Base-by-base conservation (phyloP, 2,329 filamentous ascomycete species). In the Xylariaceae sp. region DNA sequence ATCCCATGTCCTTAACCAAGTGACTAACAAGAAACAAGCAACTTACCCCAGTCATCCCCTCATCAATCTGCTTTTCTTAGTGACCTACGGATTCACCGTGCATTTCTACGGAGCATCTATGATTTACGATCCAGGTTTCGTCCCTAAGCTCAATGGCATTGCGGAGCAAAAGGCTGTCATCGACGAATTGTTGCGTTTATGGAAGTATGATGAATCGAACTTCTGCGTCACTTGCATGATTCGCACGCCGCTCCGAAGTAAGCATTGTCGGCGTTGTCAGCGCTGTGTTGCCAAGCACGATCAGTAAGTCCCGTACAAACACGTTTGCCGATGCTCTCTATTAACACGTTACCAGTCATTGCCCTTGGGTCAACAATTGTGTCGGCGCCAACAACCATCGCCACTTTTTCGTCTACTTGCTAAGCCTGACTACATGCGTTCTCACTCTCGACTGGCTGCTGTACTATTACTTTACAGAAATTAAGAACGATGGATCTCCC, bases 181-280 rank as follows among this genome's bases (percentile, higher is more conserved):
- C 66, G 89, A 95, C 64, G 90, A 96, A 66, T 82, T 99, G 6
- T 82, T 99, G 63, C 82, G 85, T 59, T 73, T 86, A 65, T 94
- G 91, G 86, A 94, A 91, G 70, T 99, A 93, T 73, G 92, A 99
- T 71, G 93, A 97, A 71, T 80, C 87, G 62, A 93, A 96, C 73
- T 99, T 97, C 70, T 99, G 94, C 73, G 87, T 95, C 34, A 85
- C 85, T 52, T 99, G 94, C 77, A 96, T 97, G 92, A 90, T 96
- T 67, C 85, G 93, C 56, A 93, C 89, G 66, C 94, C 94, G 2
- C 77, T 99, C 62, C 85, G 94, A 65, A 96, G 92, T 77, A 99
- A 97, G 78, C 94, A 99, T 76, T 99, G 94, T 77, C 88, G 88
- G 71, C 83, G 90, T 62, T 99, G 94, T 73, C 86, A 89, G 68